phyloP scores from a whole-genome alignment of 2,329 filamentous ascomycete genomes.

The Calonectria fujianensis region DNA sequence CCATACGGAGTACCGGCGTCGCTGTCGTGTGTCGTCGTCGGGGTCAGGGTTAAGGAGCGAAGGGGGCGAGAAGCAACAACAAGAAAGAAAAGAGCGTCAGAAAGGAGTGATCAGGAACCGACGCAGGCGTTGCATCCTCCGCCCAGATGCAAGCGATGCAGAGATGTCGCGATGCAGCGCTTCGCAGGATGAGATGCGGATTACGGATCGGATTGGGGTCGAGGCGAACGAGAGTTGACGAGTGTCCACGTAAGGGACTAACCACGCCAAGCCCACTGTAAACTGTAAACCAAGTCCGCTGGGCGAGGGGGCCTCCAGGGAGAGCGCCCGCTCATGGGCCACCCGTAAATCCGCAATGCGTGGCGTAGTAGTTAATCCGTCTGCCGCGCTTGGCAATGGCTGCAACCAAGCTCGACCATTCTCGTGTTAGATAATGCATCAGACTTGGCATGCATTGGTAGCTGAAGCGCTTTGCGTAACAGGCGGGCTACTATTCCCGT shows the following conservation, averaged over 20 bases:
- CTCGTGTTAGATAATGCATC: conserved; percentile 38
- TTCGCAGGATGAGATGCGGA: conserved; percentile 32
- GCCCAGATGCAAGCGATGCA: conserved; percentile 39
- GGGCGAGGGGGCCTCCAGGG: conserved; percentile 22
- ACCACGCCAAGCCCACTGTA: conserved; percentile 35
- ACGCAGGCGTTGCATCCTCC: conserved; percentile 50
- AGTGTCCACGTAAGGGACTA: conserved; percentile 56
- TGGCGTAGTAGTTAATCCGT: conserved; percentile 35
- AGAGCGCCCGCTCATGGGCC: conserved; percentile 28
- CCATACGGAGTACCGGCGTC: conserved; percentile 45
- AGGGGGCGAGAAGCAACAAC: conserved; percentile 40
- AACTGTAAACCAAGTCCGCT: conserved; percentile 29
- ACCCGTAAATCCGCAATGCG: conserved; percentile 9
- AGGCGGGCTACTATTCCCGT: neutral
- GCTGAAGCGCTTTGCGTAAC: conserved; percentile 29
- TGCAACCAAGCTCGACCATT: conserved; percentile 21
- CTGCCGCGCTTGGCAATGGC: conserved; percentile 35
- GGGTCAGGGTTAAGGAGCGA: conserved; percentile 37
- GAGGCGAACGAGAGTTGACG: conserved; percentile 42
- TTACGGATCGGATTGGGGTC: conserved; percentile 45
- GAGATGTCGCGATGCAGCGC: conserved; percentile 39
- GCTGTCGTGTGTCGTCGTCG: conserved; percentile 35
- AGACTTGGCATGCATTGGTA: conserved; percentile 32
- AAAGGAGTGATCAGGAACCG: conserved; percentile 52
- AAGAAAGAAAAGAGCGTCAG: conserved; percentile 53